A percentile compares a stretch with the other conserved stretches of the same genome.
Conservation (phyloP, 345 rosid species). For the Kandelia obovata region DNA sequence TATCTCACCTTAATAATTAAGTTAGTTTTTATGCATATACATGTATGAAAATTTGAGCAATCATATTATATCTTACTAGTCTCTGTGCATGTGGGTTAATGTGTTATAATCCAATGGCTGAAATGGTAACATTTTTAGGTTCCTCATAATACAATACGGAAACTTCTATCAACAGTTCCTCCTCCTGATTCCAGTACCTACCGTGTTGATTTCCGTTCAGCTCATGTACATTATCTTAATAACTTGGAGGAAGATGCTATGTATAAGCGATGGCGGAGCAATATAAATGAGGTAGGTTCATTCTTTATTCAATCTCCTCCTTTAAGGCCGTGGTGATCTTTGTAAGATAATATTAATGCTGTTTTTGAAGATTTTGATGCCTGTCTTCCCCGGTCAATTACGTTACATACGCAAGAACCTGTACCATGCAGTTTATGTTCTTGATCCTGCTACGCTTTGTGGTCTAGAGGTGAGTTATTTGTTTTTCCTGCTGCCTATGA, state of each 20-base stretch:
- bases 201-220: slow-evolving; percentile 87
- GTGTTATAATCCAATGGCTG: slow-evolving; percentile 16
- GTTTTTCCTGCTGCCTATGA: neutral
- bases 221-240: slow-evolving; percentile 86
- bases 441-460: slow-evolving; percentile 81
- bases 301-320: slow-evolving; percentile 9
- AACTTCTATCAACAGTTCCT: slow-evolving; percentile 61
- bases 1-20: no score
- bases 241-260: slow-evolving; percentile 96
- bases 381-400: slow-evolving; percentile 91
- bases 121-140: slow-evolving; percentile 39
- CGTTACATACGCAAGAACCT: slow-evolving; percentile 94
- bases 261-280: slow-evolving; percentile 93
- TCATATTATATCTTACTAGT: neutral
- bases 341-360: slow-evolving; percentile 16
- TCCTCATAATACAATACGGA: slow-evolving; percentile 54
- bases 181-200: slow-evolving; percentile 69
- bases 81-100: slow-evolving; percentile 6
- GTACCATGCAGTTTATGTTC: slow-evolving; percentile 86
- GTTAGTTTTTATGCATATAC: no score
- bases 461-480: slow-evolving; percentile 82
- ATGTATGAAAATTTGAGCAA: no score
- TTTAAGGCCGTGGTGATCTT: slow-evolving; percentile 19
- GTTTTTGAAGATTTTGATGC: slow-evolving; percentile 81
- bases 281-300: slow-evolving; percentile 69